These are phyloP conservation scores for Sutorius eximius DNA, from an alignment of 1,284 basidiomycete species.

Conservation along the genomic window DNA sequence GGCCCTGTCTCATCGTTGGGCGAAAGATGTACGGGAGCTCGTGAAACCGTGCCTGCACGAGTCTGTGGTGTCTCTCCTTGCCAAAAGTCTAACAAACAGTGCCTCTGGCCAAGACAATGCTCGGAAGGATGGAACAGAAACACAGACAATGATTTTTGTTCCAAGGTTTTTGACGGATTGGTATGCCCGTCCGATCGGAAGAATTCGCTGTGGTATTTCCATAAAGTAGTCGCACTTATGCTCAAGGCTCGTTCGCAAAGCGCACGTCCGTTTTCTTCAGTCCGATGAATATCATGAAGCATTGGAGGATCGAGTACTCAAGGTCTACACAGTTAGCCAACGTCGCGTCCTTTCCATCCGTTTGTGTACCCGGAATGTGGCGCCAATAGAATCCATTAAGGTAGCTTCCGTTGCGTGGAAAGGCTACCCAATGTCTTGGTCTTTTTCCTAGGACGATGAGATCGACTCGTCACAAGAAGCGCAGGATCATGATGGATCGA, in stretches of 20 bases:
- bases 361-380: background rate
- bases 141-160: constrained; percentile 12
- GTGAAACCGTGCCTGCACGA: background rate
- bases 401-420: background rate
- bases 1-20: no score
- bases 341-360: background rate
- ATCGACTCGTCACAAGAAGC: background rate
- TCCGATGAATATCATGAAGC: background rate
- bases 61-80: background rate
- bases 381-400: constrained; percentile 3
- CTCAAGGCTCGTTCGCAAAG: background rate
- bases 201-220: constrained; percentile 2
- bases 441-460: constrained; percentile 8
- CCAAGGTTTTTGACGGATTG: background rate
- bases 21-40: background rate
- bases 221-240: background rate
- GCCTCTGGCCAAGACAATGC: background rate
- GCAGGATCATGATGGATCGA: no score
- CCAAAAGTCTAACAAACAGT: background rate
- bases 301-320: rapidly evolving
- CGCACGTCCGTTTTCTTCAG: background rate
- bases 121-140: background rate
- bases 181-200: constrained; percentile 4
- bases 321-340: background rate
- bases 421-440: constrained; percentile 7